Evolutionary conservation across 495 filamentous ascomycete species (phyloP).

Genomic region (Aspergillus leporis): DNA sequence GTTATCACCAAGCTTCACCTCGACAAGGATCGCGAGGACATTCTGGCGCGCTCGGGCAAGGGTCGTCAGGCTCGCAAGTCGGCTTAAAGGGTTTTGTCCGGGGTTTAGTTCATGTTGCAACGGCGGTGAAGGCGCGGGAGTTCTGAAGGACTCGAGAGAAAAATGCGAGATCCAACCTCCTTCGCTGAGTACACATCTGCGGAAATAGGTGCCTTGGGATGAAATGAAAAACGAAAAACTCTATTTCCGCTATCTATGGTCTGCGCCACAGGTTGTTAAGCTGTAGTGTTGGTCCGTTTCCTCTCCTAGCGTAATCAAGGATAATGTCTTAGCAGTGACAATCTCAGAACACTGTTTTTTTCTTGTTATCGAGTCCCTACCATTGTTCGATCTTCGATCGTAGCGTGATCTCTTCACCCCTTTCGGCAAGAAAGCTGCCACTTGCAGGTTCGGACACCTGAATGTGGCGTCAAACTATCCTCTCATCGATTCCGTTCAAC

Average conservation of each 20-base stretch:
- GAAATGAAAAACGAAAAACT: conserved; percentile 14
- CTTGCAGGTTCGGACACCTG: no score
- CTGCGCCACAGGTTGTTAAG: neutral
- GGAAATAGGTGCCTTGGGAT: conserved; percentile 12
- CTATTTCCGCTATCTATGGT: conserved; percentile 5
- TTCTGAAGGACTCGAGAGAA: conserved; percentile 36
- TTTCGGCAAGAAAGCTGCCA: no score
- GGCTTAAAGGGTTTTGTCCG: conserved; percentile 34
- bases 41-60: conserved; percentile 79
- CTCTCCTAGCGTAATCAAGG: neutral
- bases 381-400: no score
- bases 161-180: conserved; percentile 35
- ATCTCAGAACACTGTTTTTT: no score
- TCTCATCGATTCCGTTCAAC: no score
- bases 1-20: conserved; percentile 97
- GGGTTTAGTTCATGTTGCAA: conserved; percentile 39
- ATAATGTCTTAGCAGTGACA: neutral
- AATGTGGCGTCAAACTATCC: no score
- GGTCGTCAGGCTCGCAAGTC: conserved; percentile 64
- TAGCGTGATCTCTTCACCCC: no score
- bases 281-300: neutral
- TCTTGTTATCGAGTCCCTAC: no score
- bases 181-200: conserved; percentile 27
- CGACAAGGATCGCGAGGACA: conserved; percentile 95
- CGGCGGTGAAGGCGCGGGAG: conserved; percentile 40